phyloP scores from a whole-genome alignment of 768 basidiomycete genomes.

The Boletus insuetus region DNA sequence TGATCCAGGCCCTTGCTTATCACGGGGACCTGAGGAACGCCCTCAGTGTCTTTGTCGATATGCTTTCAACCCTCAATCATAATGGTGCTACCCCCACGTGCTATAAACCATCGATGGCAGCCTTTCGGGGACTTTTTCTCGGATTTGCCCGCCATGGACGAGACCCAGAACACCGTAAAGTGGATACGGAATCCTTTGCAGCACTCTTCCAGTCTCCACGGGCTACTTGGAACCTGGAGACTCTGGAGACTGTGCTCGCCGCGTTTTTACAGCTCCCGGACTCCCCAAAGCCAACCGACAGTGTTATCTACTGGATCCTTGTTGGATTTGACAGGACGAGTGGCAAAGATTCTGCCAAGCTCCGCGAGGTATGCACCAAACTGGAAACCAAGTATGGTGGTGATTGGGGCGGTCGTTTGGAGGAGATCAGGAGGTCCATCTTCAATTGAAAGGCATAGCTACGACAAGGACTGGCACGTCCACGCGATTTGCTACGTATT shows the following conservation, averaged over 20 bases:
- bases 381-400: constrained; percentile 55
- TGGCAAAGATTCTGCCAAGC: constrained; percentile 42
- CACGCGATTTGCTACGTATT: background rate
- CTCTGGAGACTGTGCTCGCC: constrained; percentile 56
- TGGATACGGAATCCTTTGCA: background rate
- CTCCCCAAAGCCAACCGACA: constrained; percentile 40
- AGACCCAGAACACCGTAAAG: constrained; percentile 13
- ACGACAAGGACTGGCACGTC: background rate
- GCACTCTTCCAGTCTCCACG: constrained; percentile 10
- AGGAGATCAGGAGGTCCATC: constrained; percentile 44
- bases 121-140: constrained; percentile 72
- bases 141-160: constrained; percentile 66
- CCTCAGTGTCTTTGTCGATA: constrained; percentile 62
- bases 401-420: constrained; percentile 42
- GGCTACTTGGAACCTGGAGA: constrained; percentile 51
- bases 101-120: constrained; percentile 45
- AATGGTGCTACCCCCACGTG: constrained; percentile 34
- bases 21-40: constrained; percentile 60
- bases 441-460: constrained; percentile 12
- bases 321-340: constrained; percentile 63
- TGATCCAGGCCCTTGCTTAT: constrained; percentile 72
- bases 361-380: constrained; percentile 56
- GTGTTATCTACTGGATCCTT: constrained; percentile 65
- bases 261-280: constrained; percentile 59
- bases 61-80: constrained; percentile 49